Percentiles rank a stretch among this genome's conserved stretches.
These are phyloP conservation scores for Auricularia auricula-judae DNA, from an alignment of 768 basidiomycete genomes.

Conservation along the genomic window DNA sequence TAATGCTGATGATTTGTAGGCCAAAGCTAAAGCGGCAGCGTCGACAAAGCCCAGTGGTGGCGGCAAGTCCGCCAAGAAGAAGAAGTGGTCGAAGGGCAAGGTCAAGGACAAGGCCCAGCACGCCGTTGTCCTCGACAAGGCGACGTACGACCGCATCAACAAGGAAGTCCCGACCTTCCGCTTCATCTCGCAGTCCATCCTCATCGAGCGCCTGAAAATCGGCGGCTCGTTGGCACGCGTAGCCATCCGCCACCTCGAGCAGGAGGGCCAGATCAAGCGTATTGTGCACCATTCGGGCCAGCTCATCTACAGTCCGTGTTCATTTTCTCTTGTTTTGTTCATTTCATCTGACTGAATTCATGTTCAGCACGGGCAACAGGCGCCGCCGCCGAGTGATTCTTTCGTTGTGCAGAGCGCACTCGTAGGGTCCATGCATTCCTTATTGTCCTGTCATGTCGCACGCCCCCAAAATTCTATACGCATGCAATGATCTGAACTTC, in stretches of 20 bases:
- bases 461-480: background rate
- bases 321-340: background rate
- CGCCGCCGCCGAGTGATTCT: background rate
- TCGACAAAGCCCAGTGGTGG: slow-evolving; percentile 47
- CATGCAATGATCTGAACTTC: background rate
- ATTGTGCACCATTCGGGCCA: slow-evolving; percentile 94
- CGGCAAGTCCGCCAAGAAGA: slow-evolving; percentile 94
- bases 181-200: slow-evolving; percentile 94
- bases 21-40: slow-evolving; percentile 68
- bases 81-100: slow-evolving; percentile 99
- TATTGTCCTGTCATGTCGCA: slow-evolving; percentile 1
- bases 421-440: no score
- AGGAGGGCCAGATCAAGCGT: slow-evolving; percentile 87
- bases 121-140: slow-evolving; percentile 89
- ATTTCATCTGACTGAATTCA: background rate
- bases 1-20: slow-evolving; percentile 21
- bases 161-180: slow-evolving; percentile 99
- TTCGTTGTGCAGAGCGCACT: no score
- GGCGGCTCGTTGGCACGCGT: slow-evolving; percentile 89
- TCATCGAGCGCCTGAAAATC: slow-evolving; percentile 97
- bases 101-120: slow-evolving; percentile 99
- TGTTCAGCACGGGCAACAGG: background rate
- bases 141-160: slow-evolving; percentile 84
- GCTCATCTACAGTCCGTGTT: slow-evolving; percentile 84
- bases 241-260: slow-evolving; percentile 86